Base-by-base conservation (phyloP, 768 basidiomycete genomes). In the Hemileccinum impolitum region DNA sequence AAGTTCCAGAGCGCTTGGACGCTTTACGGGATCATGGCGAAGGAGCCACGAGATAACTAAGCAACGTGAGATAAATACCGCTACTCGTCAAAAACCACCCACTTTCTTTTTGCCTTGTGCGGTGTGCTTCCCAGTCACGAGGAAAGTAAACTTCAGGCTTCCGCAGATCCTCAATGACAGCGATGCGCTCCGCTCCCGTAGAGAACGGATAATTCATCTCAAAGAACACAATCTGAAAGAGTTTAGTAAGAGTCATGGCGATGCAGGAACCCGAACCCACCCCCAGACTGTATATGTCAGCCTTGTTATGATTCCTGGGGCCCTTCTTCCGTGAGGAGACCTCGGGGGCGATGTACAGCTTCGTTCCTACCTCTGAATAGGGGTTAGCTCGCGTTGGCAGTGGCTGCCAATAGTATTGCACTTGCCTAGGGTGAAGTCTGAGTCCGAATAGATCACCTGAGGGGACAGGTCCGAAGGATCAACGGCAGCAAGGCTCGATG, bases 281-380 rank as follows among this genome's bases (percentile, higher is more conserved):
- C 19, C 94, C 94, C 10, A 95, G 78, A 65, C 91, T 93, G 63
- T 94, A 97, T 79, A 97, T 85, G 59, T 97, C 94, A 0, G 92
- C 94, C 60, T 94, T 95, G 31, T 75, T 81, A 55, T 91, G 90
- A 60, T 90, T 87, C 43, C 82, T 75, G n/a, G 83, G 82, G 0
- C 81, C 72, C 39, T 73, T 77, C 57, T 72, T 79, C 41, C 78
- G 69, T 1, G 80, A 82, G 49, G 83, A 80, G 10, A 95, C 87
- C 63, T 96, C 94, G 0, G 94, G 94, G 0, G 94, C 94, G 43
- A 95, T 94, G 63, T 96, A 97, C 17, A 96, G 67, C 46, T 82
- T 81, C 1, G 94, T 97, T 46, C 94, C 94, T 13, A 95, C 92
- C 73, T 90, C 88, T 89, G 56, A 1, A 45, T 34, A 34, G 8